Evolutionary conservation across 495 filamentous ascomycete genomes (phyloP).

Genomic region (Aspergillus incahuasiensis): DNA sequence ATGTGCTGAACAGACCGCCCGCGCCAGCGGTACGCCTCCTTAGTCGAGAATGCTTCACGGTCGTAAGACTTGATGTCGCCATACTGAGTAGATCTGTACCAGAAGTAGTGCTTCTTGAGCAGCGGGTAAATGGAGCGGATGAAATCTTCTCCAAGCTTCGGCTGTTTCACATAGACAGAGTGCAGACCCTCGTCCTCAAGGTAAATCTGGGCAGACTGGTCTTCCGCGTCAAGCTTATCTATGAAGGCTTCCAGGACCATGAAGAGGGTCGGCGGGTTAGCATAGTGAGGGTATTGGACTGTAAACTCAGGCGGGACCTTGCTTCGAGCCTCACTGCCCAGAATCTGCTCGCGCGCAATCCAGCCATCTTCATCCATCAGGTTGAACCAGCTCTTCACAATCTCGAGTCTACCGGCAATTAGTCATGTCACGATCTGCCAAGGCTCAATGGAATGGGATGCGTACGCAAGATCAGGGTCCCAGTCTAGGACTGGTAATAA

Average conservation of each 20-base stretch:
- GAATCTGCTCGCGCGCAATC: constrained; percentile 96
- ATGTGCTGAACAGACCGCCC: constrained; percentile 83
- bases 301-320: constrained; percentile 97
- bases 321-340: constrained; percentile 88
- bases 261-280: constrained; percentile 96
- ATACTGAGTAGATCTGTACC: constrained; percentile 88
- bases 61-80: constrained; percentile 91
- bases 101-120: constrained; percentile 83
- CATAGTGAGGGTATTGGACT: constrained; percentile 94
- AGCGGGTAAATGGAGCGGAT: constrained; percentile 85
- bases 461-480: constrained; percentile 80
- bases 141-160: constrained; percentile 64
- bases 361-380: constrained; percentile 96
- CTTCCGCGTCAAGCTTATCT: constrained; percentile 58
- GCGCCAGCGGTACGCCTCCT: constrained; percentile 94
- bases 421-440: not conserved
- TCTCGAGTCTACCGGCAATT: constrained; percentile 55
- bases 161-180: constrained; percentile 59
- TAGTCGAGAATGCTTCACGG: constrained; percentile 75
- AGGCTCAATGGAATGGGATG: constrained; percentile 1
- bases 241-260: constrained; percentile 79
- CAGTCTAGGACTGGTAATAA: constrained; percentile 88
- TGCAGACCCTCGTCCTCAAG: constrained; percentile 33
- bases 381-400: constrained; percentile 92
- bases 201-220: constrained; percentile 19